These are phyloP conservation scores for Striga hermonthica DNA, from an alignment of 305 asterid genomes.

Conservation along the genomic window DNA sequence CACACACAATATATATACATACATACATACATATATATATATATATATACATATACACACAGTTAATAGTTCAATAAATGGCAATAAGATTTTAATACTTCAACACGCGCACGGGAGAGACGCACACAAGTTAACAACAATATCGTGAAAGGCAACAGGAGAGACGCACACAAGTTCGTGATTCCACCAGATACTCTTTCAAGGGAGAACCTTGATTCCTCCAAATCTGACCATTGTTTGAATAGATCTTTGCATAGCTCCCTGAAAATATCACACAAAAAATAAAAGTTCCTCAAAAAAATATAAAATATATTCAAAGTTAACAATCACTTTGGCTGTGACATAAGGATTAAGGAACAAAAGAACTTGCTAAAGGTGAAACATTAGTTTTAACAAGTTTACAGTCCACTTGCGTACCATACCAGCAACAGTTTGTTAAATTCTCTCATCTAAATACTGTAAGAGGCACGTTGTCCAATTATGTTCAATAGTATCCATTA, in stretches of 20 bases:
- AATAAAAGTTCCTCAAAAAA: too few relatives aligned
- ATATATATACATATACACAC: too few relatives aligned
- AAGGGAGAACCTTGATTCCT: conserved; percentile 67
- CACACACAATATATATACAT: too few relatives aligned
- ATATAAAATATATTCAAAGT: too few relatives aligned
- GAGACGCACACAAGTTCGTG: conserved; percentile 73
- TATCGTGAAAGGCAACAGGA: conserved; percentile 17
- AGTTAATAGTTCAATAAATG: too few relatives aligned
- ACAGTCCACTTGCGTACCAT: not conserved
- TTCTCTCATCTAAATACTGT: not conserved
- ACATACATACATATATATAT: too few relatives aligned
- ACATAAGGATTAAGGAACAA: too few relatives aligned
- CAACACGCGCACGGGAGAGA: not conserved
- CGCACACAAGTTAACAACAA: too few relatives aligned
- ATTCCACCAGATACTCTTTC: conserved; percentile 92
- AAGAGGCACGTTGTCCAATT: conserved; percentile 2
- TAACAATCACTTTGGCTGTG: too few relatives aligned
- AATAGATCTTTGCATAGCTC: conserved; percentile 81
- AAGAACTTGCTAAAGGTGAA: not conserved
- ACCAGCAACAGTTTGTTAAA: not conserved
- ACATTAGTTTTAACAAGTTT: not conserved
- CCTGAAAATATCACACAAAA: conserved; percentile 43
- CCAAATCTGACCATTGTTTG: conserved; percentile 70
- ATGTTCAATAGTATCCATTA: not conserved
- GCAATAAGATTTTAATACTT: too few relatives aligned